A percentile compares a stretch with the other conserved stretches of the same genome.
Conservation (phyloP, 1,284 basidiomycete genomes). For the Tylopilus orsonianus region DNA sequence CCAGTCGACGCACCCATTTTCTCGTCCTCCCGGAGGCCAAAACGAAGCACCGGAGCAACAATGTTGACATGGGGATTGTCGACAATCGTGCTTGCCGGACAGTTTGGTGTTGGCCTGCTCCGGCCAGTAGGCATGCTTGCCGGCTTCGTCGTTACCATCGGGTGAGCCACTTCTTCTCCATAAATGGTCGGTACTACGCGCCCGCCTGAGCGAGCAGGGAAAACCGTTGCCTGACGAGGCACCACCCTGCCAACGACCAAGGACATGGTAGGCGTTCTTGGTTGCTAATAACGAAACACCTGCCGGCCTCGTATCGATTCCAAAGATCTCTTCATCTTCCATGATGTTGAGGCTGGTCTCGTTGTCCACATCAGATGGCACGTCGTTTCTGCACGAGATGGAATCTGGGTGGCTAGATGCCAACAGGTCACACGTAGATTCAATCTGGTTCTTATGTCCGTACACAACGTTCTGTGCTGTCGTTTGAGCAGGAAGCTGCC, state of each 20-base stretch:
- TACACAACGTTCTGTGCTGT: not conserved
- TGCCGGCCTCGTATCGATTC: not conserved
- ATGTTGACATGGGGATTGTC: too few species aligned
- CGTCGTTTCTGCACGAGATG: not conserved
- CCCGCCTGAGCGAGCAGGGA: not conserved
- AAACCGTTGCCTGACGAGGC: not conserved
- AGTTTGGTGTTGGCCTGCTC: conserved; percentile 10
- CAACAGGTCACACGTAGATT: not conserved
- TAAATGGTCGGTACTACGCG: not conserved
- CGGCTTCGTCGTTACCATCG: not conserved
- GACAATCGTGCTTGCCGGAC: not conserved
- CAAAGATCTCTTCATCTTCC: not conserved
- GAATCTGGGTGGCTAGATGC: not conserved
- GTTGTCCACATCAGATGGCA: not conserved
- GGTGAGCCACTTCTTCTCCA: not conserved
- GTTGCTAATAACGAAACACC: not conserved
- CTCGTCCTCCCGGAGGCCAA: too few species aligned
- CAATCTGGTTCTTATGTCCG: not conserved
- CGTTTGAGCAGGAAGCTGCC: not conserved
- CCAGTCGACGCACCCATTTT: too few species aligned
- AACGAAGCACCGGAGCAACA: too few species aligned
- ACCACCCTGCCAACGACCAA: not conserved
- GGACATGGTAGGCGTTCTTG: not conserved
- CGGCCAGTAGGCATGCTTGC: conserved; percentile 9
- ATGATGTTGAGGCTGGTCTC: not conserved